Evolutionary conservation across 139 green algal species (phyloP), one percentile per base, ranked within the genome.

Genomic region (Edaphochlamys debaryana): DNA sequence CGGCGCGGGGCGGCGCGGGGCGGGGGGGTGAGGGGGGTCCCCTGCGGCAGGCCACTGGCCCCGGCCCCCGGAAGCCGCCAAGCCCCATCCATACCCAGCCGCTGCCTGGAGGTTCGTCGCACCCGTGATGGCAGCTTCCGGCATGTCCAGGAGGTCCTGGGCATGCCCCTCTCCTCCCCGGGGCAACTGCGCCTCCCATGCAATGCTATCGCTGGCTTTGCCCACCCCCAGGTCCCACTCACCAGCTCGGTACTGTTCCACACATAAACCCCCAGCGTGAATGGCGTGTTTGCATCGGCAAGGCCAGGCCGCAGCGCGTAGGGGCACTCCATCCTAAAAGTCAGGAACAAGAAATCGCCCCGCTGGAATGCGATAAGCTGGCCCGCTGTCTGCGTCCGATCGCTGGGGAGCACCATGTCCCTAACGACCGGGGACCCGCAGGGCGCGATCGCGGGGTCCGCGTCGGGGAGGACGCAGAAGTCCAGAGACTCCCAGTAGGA

Each of bases 201-300:
- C n/a, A n/a, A n/a, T n/a, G n/a, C n/a, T n/a, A n/a, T n/a, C n/a
- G n/a, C n/a, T n/a, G n/a, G n/a, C n/a, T n/a, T n/a, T n/a, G n/a
- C n/a, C n/a, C n/a, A n/a, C n/a, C n/a, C n/a, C n/a, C n/a, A n/a
- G n/a, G n/a, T n/a, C n/a, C n/a, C n/a, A n/a, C n/a, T n/a, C n/a
- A n/a, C n/a, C 32, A 42, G 48, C n/a, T 78, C 48, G 6, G 76
- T 82, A 13, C 5, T 50, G 63, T 82, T 73, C 76, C 76, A 82
- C 9, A 73, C 20, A 34, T 74, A 82, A 23, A 82, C n/a, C 25
- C 76, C 76, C 34, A 82, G 2, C 9, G 7, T 20, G 60, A 38
- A 78, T 6, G 45, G 69, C 48, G n/a, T 32, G 34, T 64, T 48
- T 4, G 11, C 3, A n/a, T n/a, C n/a, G 45, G 19, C 27, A 13